Percentiles rank a stretch among this genome's conserved stretches.
phyloP scores from a whole-genome alignment of 2,329 filamentous ascomycete species.

The Helotiales sp. region DNA sequence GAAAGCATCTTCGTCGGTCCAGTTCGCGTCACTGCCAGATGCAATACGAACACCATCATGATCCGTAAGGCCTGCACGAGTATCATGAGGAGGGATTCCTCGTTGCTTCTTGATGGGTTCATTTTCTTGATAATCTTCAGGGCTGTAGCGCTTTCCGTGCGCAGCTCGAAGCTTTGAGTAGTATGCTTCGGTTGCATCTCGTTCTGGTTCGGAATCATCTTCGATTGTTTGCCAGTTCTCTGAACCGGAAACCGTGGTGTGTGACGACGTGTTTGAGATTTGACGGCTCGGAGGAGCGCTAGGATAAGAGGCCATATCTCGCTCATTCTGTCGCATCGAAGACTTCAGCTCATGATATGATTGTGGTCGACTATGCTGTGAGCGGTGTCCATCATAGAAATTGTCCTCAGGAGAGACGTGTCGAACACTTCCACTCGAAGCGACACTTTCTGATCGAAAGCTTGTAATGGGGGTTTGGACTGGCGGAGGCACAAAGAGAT shows the following conservation, averaged over 20 bases:
- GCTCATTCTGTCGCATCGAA: constrained; percentile 44
- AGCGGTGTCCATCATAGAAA: constrained; percentile 65
- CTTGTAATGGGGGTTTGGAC: constrained; percentile 54
- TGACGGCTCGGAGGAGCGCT: constrained; percentile 53
- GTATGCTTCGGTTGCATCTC: constrained; percentile 80
- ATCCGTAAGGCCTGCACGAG: constrained; percentile 52
- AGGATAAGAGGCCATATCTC: constrained; percentile 32
- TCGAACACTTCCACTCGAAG: constrained; percentile 55
- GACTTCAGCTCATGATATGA: constrained; percentile 43
- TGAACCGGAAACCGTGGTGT: constrained; percentile 70
- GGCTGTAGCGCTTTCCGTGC: constrained; percentile 63
- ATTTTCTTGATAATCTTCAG: constrained; percentile 42
- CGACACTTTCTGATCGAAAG: constrained; percentile 48
- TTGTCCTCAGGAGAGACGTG: constrained; percentile 76
- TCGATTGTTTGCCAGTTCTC: constrained; percentile 99
- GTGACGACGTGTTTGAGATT: constrained; percentile 68
- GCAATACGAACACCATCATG: constrained; percentile 61
- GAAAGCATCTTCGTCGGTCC: constrained; percentile 65
- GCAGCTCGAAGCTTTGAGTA: constrained; percentile 77
- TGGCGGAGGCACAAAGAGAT: constrained; percentile 60
- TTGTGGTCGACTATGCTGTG: constrained; percentile 34
- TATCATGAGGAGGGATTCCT: constrained; percentile 50
- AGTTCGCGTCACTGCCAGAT: constrained; percentile 60
- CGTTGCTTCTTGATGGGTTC: constrained; percentile 54
- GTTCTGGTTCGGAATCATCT: constrained; percentile 74